Conservation (phyloP, 345 rosid species). For the Ceriops tagal region DNA sequence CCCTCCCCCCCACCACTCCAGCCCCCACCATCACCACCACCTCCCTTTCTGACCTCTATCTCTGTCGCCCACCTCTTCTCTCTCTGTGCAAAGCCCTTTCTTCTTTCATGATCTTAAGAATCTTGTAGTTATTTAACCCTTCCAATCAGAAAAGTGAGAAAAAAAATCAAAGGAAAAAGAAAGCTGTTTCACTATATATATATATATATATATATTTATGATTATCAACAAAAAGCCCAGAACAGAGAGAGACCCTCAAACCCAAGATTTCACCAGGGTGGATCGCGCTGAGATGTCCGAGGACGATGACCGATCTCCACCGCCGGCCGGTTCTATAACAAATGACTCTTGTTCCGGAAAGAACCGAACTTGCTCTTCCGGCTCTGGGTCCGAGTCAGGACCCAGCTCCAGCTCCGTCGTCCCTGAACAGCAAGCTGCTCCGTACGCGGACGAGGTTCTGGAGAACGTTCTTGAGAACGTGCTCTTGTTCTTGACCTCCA, state of each 20-base stretch:
- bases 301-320: conserved; percentile 45
- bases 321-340: conserved; percentile 2
- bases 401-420: background rate
- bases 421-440: conserved; percentile 15
- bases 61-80: background rate
- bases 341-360: background rate
- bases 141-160: background rate
- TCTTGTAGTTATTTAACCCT: background rate
- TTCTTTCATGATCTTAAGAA: background rate
- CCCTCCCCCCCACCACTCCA: no score
- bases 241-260: conserved; percentile 17
- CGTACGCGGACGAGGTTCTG: conserved; percentile 56
- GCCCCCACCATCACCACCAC: background rate
- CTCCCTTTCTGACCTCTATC: background rate
- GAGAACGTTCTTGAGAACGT: conserved; percentile 87
- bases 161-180: no score
- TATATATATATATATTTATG: background rate
- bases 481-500: conserved; percentile 65
- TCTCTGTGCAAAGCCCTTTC: background rate
- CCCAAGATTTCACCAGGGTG: conserved; percentile 22
- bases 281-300: conserved; percentile 52
- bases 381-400: conserved; percentile 4
- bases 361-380: conserved; percentile 10
- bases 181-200: background rate
- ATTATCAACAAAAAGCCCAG: conserved; percentile 27